Percentiles rank a stretch among this genome's conserved stretches.
Conservation (phyloP, 202 grass and related monocot genomes). For the Miscanthus sacchariflorus region DNA sequence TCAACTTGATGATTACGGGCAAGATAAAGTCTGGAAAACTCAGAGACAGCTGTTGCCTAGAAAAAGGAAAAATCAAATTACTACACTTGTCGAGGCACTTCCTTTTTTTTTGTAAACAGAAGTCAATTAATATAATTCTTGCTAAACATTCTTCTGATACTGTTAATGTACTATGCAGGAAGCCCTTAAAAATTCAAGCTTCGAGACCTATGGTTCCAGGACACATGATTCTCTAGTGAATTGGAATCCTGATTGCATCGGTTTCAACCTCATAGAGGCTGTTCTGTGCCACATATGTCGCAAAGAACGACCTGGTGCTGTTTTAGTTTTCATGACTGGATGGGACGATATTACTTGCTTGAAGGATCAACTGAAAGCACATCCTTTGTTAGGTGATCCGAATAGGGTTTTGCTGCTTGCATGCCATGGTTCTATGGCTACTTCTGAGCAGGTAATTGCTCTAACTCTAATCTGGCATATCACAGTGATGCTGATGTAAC, state of each 20-base stretch:
- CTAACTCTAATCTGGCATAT: constrained; percentile 32
- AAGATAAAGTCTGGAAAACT: constrained; percentile 99
- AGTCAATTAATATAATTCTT: constrained; percentile 24
- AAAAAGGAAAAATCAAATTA: constrained; percentile 99
- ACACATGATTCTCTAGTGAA: constrained; percentile 86
- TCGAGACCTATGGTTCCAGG: constrained; percentile 79
- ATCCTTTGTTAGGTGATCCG: constrained; percentile 89
- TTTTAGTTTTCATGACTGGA: constrained; percentile 96
- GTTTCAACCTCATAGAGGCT: constrained; percentile 97
- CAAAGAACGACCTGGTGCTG: constrained; percentile 89
- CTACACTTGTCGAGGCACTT: constrained; percentile 89
- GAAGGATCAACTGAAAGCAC: constrained; percentile 94
- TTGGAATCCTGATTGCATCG: constrained; percentile 97
- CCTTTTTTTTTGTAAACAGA: constrained; percentile 27
- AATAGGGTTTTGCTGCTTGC: constrained; percentile 91
- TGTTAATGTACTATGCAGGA: constrained; percentile 67
- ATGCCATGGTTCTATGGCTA: constrained; percentile 99
- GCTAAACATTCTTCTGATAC: constrained; percentile 33
- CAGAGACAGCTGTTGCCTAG: constrained; percentile 84
- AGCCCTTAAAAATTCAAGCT: constrained; percentile 81
- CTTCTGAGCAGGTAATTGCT: constrained; percentile 87
- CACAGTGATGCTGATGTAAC: constrained; percentile 5
- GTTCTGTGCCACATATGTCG: constrained; percentile 97
- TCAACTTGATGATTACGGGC: constrained; percentile 97
- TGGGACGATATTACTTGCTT: constrained; percentile 98